Conservation (phyloP, 2,329 filamentous ascomycete species). For the Claviceps cyperi region DNA sequence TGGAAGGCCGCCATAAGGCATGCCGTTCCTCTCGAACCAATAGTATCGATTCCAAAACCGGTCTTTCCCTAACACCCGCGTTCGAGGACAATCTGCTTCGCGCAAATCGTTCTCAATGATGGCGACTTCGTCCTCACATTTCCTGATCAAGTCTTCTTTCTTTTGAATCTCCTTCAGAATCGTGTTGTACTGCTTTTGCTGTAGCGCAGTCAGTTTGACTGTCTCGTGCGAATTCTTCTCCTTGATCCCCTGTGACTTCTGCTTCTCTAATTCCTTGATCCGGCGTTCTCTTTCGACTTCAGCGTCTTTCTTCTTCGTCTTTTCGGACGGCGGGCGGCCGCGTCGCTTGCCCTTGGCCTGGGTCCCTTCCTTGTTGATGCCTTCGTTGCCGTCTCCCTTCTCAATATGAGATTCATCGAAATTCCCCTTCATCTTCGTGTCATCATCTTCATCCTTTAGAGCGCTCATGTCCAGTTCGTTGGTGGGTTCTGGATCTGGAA, state of each 20-base stretch:
- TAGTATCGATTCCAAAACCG: constrained; percentile 98
- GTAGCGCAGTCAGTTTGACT: constrained; percentile 50
- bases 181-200: constrained; percentile 79
- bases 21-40: constrained; percentile 97
- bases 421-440: constrained; percentile 44
- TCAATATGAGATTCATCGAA: constrained; percentile 44
- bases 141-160: constrained; percentile 64
- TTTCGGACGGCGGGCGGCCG: constrained; percentile 43
- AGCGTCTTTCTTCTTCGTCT: constrained; percentile 60
- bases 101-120: constrained; percentile 82
- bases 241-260: constrained; percentile 28
- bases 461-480: constrained; percentile 38
- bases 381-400: constrained; percentile 46
- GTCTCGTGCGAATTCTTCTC: constrained; percentile 51
- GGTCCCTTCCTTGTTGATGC: constrained; percentile 60
- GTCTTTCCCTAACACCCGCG: constrained; percentile 79
- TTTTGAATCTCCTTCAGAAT: constrained; percentile 80
- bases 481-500: constrained; percentile 57
- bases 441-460: constrained; percentile 36
- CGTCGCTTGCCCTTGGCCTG: constrained; percentile 37
- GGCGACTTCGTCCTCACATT: constrained; percentile 74
- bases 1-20: constrained; percentile 84
- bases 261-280: constrained; percentile 58
- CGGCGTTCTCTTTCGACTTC: constrained; percentile 42
- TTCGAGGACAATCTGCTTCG: constrained; percentile 85